Conservation (phyloP, 1,284 basidiomycete species). For the Leccinum griseonigrum region DNA sequence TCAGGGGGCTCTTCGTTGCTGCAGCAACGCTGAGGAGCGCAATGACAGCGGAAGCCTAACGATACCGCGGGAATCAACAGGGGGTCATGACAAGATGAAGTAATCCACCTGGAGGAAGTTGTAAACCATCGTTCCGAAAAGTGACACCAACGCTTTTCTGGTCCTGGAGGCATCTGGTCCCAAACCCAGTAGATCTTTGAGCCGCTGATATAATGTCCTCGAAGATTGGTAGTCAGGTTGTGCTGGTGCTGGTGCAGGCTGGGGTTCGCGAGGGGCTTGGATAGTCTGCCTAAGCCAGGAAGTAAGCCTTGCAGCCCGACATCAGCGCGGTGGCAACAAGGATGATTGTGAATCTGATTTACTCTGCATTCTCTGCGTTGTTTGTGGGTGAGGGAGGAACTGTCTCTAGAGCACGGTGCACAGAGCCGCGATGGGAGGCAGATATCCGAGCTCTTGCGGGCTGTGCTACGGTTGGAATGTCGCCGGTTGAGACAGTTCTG, state of each 20-base stretch:
- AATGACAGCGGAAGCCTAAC: constrained; percentile 53
- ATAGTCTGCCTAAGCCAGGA: constrained; percentile 29
- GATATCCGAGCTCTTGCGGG: constrained; percentile 31
- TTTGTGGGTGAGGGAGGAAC: constrained; percentile 21
- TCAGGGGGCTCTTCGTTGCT: constrained; percentile 47
- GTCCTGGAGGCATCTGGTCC: constrained; percentile 53
- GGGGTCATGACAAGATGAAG: not conserved
- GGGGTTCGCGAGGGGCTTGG: constrained; percentile 18
- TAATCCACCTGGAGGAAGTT: constrained; percentile 54
- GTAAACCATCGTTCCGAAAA: constrained; percentile 54
- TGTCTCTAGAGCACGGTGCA: constrained; percentile 23
- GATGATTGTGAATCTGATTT: constrained; percentile 13
- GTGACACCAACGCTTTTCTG: constrained; percentile 55
- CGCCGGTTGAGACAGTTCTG: constrained; percentile 36
- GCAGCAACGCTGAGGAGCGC: constrained; percentile 52
- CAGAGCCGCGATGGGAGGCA: constrained; percentile 26
- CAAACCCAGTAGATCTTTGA: constrained; percentile 53
- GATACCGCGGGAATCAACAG: constrained; percentile 13
- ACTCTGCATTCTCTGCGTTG: constrained; percentile 21
- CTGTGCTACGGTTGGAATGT: constrained; percentile 29
- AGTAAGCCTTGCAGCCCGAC: constrained; percentile 15
- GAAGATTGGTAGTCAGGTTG: constrained; percentile 8
- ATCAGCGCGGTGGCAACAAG: constrained; percentile 20
- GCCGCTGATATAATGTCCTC: constrained; percentile 17
- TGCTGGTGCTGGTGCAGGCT: not conserved